Conservation (phyloP, 148 eudicot genomes). For the Gaultheria prostrata region DNA sequence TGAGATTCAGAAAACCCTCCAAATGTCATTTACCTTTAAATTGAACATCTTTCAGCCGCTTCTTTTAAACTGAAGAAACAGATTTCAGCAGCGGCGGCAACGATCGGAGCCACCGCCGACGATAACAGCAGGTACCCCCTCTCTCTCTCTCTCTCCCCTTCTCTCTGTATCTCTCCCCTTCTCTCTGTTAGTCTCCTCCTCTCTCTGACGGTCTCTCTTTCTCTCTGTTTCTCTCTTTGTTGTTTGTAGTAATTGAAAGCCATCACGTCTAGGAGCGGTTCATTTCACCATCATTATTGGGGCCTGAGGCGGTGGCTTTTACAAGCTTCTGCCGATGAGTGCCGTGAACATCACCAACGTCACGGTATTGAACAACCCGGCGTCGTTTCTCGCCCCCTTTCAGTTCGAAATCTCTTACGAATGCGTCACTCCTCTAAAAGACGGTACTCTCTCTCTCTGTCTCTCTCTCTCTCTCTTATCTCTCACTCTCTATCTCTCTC, state of each 20-base stretch:
- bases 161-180: neutral
- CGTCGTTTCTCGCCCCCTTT: constrained; percentile 40
- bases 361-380: constrained; percentile 45
- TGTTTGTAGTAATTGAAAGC: neutral
- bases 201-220: neutral
- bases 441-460: constrained; percentile 25
- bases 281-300: neutral
- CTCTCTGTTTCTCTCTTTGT: neutral
- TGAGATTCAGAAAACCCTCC: neutral
- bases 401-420: constrained; percentile 57
- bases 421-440: constrained; percentile 40
- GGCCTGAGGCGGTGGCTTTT: constrained; percentile 8
- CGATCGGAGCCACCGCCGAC: neutral
- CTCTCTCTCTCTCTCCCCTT: neutral
- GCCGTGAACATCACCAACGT: constrained; percentile 57
- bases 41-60: neutral
- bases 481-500: neutral
- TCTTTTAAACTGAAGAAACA: neutral
- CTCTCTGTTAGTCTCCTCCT: neutral
- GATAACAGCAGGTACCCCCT: neutral
- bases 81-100: neutral
- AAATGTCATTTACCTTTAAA: neutral
- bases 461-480: neutral
- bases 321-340: constrained; percentile 30
- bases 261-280: neutral